Base-by-base conservation (phyloP, 1,139 yeast genomes). In the Pichia sorboxylosa region DNA sequence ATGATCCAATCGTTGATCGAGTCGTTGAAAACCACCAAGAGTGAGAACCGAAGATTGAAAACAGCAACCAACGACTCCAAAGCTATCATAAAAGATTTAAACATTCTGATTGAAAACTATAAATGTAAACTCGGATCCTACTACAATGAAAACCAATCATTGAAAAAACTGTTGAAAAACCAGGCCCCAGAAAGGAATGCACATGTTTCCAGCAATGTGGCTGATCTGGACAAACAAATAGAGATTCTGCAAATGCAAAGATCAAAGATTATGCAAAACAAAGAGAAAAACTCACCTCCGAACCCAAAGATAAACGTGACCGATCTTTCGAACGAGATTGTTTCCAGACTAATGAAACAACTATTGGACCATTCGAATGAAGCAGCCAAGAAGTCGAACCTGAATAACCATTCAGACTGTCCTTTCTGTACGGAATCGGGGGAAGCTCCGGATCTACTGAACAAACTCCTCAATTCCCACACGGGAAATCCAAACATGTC, bases 1-100 rank as follows among this genome's bases (percentile, higher is more conserved):
- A 28, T 48, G 38, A 40, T 48, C 18, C 36, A 36, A 22, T 35
- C 41, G n/a, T 32, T 48, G 18, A 37, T 45, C 6, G 39, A 39
- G 18, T 45, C 46, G 21, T 32, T 44, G 28, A 40, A 41, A 19
- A 35, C 33, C 3, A 25, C 39, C 11, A 42, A 40, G 29, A n/a
- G 20, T 5, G 41, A 41, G 17, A 43, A 44, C 25, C 11, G 18
- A 9, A 28, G 23, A 11, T 33, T 46, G 18, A 35, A 36, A 13
- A 15, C 6, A 4, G 28, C 33, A 13, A 8, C 28, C 6, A 15
- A 19, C 13, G 35, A 27, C 9, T 18, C 32, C 23, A 39, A 35
- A 15, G 17, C 21, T 4, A 35, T 33, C 6, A 35, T 41, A 3
- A 31, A 35, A 19, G 41, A 40, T 22, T 28, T 38, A 14, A 39